Evolutionary conservation across 805 yeast species (phyloP), one percentile per base, ranked within the genome.

Genomic region (Dipodascus geniculatus): DNA sequence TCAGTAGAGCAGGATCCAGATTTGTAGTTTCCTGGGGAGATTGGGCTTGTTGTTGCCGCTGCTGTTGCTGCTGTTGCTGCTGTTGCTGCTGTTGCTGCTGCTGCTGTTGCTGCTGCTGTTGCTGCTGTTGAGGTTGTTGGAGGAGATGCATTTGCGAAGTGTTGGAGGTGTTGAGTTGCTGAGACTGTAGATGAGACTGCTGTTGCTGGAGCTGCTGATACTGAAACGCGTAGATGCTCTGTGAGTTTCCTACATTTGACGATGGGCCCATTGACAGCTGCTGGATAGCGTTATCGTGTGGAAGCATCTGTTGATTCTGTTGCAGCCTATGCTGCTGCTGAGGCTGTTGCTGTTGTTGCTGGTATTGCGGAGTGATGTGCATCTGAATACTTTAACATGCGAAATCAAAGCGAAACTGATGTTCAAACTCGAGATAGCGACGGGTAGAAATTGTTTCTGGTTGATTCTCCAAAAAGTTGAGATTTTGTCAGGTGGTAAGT

Each of bases 31-130:
- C 49, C 35, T 50, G 23, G 14, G 22, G 50, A 6, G 33, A 23
- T n/a, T n/a, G 51, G 16, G 22, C 31, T 11, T 17, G 50, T 54
- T 61, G 67, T 53, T 61, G 48, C 11, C 11, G 50, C 48, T 47
- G 38, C 42, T 33, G 2, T 48, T 44, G 52, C 47, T 50, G 20
- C 24, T 42, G 52, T 42, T 48, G 55, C 54, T 53, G 56, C 38
- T 54, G 56, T 22, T 33, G 54, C 49, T 44, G 33, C 17, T 22
- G 20, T 42, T 38, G 31, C 31, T 23, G 48, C 17, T 14, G 22
- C 35, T 22, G 44, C 6, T 38, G 54, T 6, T 14, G 22, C n/a
- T 22, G 42, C 31, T 49, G 35, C 3, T 28, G 33, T 11, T 28
- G 33, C 11, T 28, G 33, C 33, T 28, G 33, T 28, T 28, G 33